Base-by-base conservation (phyloP, 805 yeast species). In the Priceomyces haplophilus region DNA sequence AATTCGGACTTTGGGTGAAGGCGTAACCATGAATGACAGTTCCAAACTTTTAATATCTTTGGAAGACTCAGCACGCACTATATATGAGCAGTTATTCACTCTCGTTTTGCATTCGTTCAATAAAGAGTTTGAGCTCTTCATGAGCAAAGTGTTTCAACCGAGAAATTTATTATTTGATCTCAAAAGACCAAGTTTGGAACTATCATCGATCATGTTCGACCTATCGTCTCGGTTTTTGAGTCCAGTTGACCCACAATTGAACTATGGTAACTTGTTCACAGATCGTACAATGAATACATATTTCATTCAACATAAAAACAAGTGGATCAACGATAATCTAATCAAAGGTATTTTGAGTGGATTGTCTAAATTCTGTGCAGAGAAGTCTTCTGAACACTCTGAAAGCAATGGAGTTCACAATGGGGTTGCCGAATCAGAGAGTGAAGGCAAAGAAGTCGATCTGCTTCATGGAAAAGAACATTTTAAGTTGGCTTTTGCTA, bases 221-320 rank as follows among this genome's bases (percentile, higher is more conserved):
- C 39, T 62, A 19, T 51, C 55, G 12, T 18, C 30, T 19, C 7
- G 29, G 27, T 25, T 25, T 27, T 11, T 35, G 6, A 18, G 27
- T 6, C 11, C 33, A 2, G 32, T 29, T 3, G 5, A 39, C 1
- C 32, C 35, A 31, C 36, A 42, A 19, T 16, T 38, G n/a, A 48
- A 50, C 8, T 53, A 48, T 34, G 49, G 56, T 18, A 50, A 48
- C 10, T 52, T 65, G 10, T 62, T 61, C 37, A 45, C 55, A 43
- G 53, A 58, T 31, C 44, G 40, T 1, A 40, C 46, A 16, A 48
- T 54, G 12, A 48, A 33, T 15, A 34, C 40, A 0, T 32, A 45
- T 1, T 69, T 67, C 40, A 42, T 45, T 3, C 38, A 44, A n/a
- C 39, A 42, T n/a, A 70, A 69, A 47, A 64, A 63, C 41, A 40